Percentiles rank a stretch among this genome's conserved stretches.
Evolutionary conservation across 2,329 filamentous ascomycete genomes (phyloP).

Genomic region (Emmonsia crescens): DNA sequence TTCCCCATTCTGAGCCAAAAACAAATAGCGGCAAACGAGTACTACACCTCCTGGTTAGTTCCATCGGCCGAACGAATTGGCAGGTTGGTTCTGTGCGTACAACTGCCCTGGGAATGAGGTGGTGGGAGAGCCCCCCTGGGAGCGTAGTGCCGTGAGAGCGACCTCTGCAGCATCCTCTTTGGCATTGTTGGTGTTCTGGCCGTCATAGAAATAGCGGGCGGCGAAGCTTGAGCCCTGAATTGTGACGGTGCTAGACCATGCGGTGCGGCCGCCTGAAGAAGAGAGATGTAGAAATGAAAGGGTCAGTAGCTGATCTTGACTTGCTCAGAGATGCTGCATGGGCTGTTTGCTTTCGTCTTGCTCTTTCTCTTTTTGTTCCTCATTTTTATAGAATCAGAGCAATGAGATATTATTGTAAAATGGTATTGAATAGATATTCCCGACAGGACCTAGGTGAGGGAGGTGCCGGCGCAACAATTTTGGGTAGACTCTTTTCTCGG

Average conservation of each 20-base stretch:
- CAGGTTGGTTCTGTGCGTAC: neutral
- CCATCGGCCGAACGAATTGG: neutral
- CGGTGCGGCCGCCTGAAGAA: slow-evolving; percentile 66
- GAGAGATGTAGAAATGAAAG: slow-evolving; percentile 16
- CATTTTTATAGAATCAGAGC: neutral
- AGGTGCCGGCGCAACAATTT: neutral
- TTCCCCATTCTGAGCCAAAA: neutral
- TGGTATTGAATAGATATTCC: neutral
- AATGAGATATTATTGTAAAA: neutral
- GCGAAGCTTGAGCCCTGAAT: slow-evolving; percentile 53
- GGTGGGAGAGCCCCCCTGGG: neutral
- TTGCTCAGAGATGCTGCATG: slow-evolving; percentile 11
- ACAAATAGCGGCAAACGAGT: neutral
- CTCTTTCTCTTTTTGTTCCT: neutral
- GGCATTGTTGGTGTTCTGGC: slow-evolving; percentile 75
- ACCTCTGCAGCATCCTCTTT: slow-evolving; percentile 85
- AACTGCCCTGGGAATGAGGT: neutral
- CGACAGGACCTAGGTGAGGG: neutral
- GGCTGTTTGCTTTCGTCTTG: neutral
- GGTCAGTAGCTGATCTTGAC: neutral
- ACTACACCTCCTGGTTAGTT: neutral
- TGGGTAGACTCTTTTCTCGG: too few relatives aligned
- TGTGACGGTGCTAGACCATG: slow-evolving; percentile 76
- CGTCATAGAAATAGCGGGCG: slow-evolving; percentile 89
- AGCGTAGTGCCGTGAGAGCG: slow-evolving; percentile 37